Conservation (phyloP, 495 filamentous ascomycete species). For the Bathelium albidoporum region DNA sequence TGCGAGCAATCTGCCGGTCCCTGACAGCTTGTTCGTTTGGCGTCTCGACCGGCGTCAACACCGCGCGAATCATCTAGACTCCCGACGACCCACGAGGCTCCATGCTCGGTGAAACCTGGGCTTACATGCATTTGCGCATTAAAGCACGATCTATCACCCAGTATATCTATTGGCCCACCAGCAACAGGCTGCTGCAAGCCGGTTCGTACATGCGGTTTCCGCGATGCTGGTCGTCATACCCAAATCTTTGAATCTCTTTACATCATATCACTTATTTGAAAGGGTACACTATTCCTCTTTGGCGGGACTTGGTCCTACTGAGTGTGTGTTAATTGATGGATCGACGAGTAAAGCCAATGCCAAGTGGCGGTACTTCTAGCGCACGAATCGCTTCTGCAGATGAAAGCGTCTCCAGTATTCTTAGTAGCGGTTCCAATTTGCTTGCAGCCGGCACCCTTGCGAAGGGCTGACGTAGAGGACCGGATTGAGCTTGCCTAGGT, state of each 20-base stretch:
- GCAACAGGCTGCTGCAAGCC: not conserved
- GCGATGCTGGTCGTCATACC: not conserved
- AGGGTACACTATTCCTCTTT: not conserved
- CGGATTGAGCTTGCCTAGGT: not conserved
- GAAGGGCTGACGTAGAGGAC: not conserved
- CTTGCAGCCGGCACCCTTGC: not conserved
- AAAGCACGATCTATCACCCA: not conserved
- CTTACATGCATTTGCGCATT: not conserved
- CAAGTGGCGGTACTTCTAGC: not conserved
- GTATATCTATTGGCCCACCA: not conserved
- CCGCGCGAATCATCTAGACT: slow-evolving; percentile 2
- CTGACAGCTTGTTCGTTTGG: not conserved
- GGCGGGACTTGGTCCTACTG: not conserved
- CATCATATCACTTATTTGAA: not conserved
- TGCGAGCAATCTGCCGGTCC: not conserved
- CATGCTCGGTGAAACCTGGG: not conserved
- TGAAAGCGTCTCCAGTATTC: not conserved
- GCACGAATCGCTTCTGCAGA: not conserved
- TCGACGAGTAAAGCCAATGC: not conserved
- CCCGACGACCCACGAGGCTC: not conserved
- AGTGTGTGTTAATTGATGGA: not conserved
- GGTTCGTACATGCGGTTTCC: not conserved
- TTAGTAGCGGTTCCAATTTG: not conserved
- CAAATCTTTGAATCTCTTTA: not conserved
- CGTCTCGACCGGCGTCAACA: not conserved